Base-by-base conservation (phyloP, 768 basidiomycete genomes). In the Albatrellus ellisii region DNA sequence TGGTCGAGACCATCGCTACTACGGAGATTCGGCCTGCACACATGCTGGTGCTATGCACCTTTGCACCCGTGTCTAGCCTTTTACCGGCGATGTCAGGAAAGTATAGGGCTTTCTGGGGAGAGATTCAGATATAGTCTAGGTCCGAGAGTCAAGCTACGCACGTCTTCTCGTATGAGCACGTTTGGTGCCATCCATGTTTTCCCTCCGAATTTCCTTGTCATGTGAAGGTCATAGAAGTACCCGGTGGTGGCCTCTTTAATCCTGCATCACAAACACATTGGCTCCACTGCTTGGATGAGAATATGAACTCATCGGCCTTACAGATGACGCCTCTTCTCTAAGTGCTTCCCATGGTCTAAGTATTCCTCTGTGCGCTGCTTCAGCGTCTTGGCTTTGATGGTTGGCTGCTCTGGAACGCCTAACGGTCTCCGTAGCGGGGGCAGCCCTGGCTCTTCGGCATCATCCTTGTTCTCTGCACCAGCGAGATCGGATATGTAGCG, bases 181-280 rank as follows among this genome's bases (percentile, higher is more conserved):
- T 72, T 77, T 1, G 91, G 92, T 9, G 90, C 91, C 39, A 90
- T 74, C 90, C 89, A 98, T 7, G 84, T 82, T 64, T 98, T 98
- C 12, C 94, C 94, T 12, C 89, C 91, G 51, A 89, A 75, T 32
- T 70, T 70, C 39, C 81, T 66, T 1, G 86, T 82, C 56, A 79
- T 77, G 52, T 86, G 84, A 29, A 79, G 67, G 56, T 97, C 94
- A 40, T 83, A 70, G 54, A 88, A 97, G 61, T 97, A 94, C 0
- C 90, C 89, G 54, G 79, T 83, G 10, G 75, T 71, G 0, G 69
- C 75, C 55, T 78, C 70, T 46, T 74, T 68, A 45, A 79, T 63
- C 29, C 79, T 81, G 49, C 2, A 48, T 6, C 15, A 45, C 17
- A 8, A 26, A 4, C 18, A 70, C 66, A 54, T 72, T 62, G 48